Evolutionary conservation across 257 asterid species (phyloP), one percentile per base, ranked within the genome.

Genomic region (Phtheirospermum japonicum): DNA sequence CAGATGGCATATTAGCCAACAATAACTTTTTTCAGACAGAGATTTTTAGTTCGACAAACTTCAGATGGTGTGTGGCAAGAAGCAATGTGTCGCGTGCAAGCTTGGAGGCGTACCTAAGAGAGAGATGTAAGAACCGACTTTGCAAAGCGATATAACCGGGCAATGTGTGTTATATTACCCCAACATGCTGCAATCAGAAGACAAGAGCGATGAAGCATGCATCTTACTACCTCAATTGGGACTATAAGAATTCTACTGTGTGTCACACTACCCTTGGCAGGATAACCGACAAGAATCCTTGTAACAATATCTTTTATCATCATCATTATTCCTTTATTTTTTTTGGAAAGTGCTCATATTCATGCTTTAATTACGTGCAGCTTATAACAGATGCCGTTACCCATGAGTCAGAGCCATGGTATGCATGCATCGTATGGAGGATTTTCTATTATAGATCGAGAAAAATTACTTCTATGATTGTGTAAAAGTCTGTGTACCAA

Each of bases 1-100:
- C n/a, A n/a, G n/a, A n/a, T n/a, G n/a, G n/a, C n/a, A n/a, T n/a
- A n/a, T n/a, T n/a, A n/a, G n/a, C n/a, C n/a, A n/a, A n/a, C n/a
- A n/a, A n/a, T n/a, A n/a, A n/a, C n/a, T n/a, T n/a, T n/a, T n/a
- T n/a, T n/a, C n/a, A n/a, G n/a, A n/a, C n/a, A n/a, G n/a, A n/a
- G n/a, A n/a, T n/a, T n/a, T n/a, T n/a, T n/a, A n/a, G n/a, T n/a
- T 54, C 59, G 36, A 26, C 37, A 54, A 30, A 54, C 39, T 54
- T 10, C 16, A n/a, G n/a, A n/a, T 54, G 59, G 59, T 54, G 59
- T 31, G 36, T 54, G 59, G 59, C 40, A 11, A 26, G 9, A 2
- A n/a, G 4, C 12, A 28, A 54, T 4, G 20, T 9, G 30, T 10
- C 14, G 11, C 6, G 7, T 28, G 20, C 0, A 26, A n/a, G 0